A percentile compares a stretch with the other conserved stretches of the same genome.
These are phyloP conservation scores for Zychaea mexicana DNA, from an alignment of 371 early-diverging fungal genomes.

Conservation along the genomic window DNA sequence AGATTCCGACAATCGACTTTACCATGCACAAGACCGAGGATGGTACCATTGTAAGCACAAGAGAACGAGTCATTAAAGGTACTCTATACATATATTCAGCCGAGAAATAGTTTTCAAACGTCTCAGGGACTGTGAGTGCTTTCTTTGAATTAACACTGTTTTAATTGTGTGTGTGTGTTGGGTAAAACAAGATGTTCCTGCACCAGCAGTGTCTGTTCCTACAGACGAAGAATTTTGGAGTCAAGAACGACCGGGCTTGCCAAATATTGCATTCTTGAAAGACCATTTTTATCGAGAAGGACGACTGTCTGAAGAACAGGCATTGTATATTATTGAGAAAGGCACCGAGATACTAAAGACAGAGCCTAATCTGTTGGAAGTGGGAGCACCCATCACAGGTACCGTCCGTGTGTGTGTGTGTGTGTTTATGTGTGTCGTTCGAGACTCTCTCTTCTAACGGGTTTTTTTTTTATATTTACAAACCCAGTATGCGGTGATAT, in stretches of 20 bases:
- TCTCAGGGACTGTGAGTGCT: no score
- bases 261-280: slow-evolving; percentile 81
- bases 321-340: slow-evolving; percentile 77
- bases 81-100: no score
- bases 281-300: slow-evolving; percentile 92
- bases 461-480: slow-evolving; percentile 13
- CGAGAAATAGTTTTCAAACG: no score
- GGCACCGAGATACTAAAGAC: slow-evolving; percentile 74
- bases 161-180: not conserved
- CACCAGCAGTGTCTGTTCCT: slow-evolving; percentile 53
- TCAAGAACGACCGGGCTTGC: slow-evolving; percentile 70
- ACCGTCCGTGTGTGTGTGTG: not conserved
- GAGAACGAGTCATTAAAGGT: slow-evolving; percentile 80
- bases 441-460: not conserved
- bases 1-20: slow-evolving; percentile 66
- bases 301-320: slow-evolving; percentile 89
- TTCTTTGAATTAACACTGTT: no score
- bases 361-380: slow-evolving; percentile 86
- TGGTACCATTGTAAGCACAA: slow-evolving; percentile 77
- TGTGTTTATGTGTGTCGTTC: not conserved
- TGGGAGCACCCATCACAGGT: slow-evolving; percentile 92
- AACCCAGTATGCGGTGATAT: slow-evolving; percentile 96
- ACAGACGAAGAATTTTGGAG: slow-evolving; percentile 60
- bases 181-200: slow-evolving; percentile 49
- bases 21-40: slow-evolving; percentile 77